Conservation (phyloP, 2,329 filamentous ascomycete species). For the Blastomyces gilchristii region DNA sequence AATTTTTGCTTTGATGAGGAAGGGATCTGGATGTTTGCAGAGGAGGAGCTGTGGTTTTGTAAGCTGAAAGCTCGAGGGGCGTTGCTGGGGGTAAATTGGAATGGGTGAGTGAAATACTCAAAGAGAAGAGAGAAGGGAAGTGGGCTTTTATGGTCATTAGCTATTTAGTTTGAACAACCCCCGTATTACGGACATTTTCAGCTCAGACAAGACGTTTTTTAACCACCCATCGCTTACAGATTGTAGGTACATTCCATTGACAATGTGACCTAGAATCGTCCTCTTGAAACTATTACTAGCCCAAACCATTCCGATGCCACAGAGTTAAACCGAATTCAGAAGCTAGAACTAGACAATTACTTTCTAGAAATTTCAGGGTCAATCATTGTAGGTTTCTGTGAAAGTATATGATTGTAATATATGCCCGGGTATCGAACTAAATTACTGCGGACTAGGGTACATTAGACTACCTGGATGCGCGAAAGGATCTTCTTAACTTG, state of each 20-base stretch:
- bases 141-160: too few species aligned
- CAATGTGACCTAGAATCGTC: background rate
- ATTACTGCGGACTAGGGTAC: background rate
- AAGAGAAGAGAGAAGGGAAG: too few species aligned
- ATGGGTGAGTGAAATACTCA: background rate
- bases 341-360: background rate
- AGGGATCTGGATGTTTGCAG: constrained; percentile 15
- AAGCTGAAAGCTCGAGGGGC: constrained; percentile 14
- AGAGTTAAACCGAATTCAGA: background rate
- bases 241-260: too few species aligned
- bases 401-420: background rate
- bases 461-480: background rate
- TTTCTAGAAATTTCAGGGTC: background rate
- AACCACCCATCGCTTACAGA: too few species aligned
- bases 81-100: constrained; percentile 12
- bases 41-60: constrained; percentile 14
- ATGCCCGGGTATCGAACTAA: background rate
- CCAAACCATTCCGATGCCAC: background rate
- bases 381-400: background rate
- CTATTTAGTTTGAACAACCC: too few species aligned
- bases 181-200: too few species aligned
- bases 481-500: background rate
- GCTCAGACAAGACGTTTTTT: too few species aligned
- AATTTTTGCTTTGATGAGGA: constrained; percentile 40
- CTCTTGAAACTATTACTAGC: background rate